Evolutionary conservation across 495 filamentous ascomycete genomes (phyloP).

Genomic region (Xylaria scruposa): DNA sequence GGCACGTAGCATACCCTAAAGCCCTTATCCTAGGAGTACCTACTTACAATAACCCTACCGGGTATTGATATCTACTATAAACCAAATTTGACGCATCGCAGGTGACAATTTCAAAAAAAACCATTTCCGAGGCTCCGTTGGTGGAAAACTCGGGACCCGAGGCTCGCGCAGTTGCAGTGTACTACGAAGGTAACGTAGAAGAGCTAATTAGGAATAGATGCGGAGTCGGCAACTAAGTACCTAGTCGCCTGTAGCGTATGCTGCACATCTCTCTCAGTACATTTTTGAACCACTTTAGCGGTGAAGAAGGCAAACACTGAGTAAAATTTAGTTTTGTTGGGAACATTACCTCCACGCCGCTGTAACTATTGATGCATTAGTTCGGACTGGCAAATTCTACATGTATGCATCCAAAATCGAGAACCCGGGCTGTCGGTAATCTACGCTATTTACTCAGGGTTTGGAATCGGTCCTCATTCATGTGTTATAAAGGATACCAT

Average conservation of each 20-base stretch:
- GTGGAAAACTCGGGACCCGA: not conserved
- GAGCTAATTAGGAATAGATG: not conserved
- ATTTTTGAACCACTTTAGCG: not conserved
- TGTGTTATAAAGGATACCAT: not conserved
- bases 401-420: not conserved
- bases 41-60: not conserved
- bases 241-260: not conserved
- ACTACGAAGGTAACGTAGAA: not conserved
- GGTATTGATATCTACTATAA: not conserved
- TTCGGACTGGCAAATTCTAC: not conserved
- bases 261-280: not conserved
- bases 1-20: not conserved
- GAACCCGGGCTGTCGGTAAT: not conserved
- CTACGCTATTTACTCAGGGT: not conserved
- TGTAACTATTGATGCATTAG: not conserved
- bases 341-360: constrained; percentile 6
- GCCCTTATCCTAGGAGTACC: not conserved
- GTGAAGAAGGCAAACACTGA: not conserved
- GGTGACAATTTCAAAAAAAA: not conserved
- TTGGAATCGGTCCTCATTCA: not conserved
- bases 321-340: constrained; percentile 20
- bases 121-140: not conserved
- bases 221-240: constrained; percentile 2
- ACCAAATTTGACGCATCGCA: not conserved
- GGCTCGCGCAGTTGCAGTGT: not conserved